phyloP scores from a whole-genome alignment of 305 asterid genomes.

The Monarda citriodora region DNA sequence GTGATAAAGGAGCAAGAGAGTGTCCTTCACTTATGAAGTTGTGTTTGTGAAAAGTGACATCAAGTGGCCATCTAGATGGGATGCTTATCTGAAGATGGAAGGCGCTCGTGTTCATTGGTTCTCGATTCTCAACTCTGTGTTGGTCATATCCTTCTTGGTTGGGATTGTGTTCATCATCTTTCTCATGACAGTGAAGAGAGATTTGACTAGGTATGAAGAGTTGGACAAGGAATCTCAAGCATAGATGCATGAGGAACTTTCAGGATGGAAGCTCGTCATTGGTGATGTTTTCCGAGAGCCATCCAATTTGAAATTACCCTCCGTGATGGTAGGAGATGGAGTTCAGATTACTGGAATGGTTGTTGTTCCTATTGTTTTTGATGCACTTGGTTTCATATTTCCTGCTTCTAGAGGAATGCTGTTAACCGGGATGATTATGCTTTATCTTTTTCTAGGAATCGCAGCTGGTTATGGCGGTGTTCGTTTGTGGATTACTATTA shows the following conservation, averaged over 20 bases:
- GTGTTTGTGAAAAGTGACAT: slow-evolving; percentile 68
- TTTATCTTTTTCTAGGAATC: slow-evolving; percentile 81
- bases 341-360: slow-evolving; percentile 86
- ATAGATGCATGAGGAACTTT: slow-evolving; percentile 91
- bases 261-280: slow-evolving; percentile 95
- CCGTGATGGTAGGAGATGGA: slow-evolving; percentile 87
- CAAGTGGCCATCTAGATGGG: slow-evolving; percentile 97
- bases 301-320: slow-evolving; percentile 57
- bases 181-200: slow-evolving; percentile 86
- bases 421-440: slow-evolving; percentile 84
- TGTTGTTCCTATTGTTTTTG: slow-evolving; percentile 72
- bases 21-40: slow-evolving; percentile 83
- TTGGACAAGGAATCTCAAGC: slow-evolving; percentile 94
- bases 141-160: slow-evolving; percentile 88
- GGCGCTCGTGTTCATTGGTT: slow-evolving; percentile 93
- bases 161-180: slow-evolving; percentile 87
- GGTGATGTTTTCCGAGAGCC: slow-evolving; percentile 94
- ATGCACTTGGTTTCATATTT: slow-evolving; percentile 90
- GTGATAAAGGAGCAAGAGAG: slow-evolving; percentile 61
- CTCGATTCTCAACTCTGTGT: slow-evolving; percentile 79
- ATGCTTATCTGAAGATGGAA: slow-evolving; percentile 89
- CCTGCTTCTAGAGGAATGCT: slow-evolving; percentile 94
- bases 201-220: slow-evolving; percentile 83
- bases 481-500: slow-evolving; percentile 63
- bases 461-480: slow-evolving; percentile 73